Percentiles rank a stretch among this genome's conserved stretches.
These are phyloP conservation scores for Apophysomyces elegans DNA, from an alignment of 371 early-diverging fungal genomes.

Conservation along the genomic window DNA sequence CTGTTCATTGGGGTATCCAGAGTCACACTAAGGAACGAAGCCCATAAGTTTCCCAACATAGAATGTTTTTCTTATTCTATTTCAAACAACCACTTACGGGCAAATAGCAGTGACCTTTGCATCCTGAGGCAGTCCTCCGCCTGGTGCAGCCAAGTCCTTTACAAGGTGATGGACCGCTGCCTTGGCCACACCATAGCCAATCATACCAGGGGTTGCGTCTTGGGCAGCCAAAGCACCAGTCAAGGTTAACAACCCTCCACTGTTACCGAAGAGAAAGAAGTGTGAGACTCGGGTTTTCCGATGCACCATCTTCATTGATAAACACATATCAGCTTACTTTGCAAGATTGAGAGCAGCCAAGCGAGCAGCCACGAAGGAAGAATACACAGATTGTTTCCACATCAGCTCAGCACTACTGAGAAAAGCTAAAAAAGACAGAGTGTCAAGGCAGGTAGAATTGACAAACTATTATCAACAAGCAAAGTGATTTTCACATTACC, in stretches of 20 bases:
- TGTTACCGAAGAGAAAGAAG: conserved; percentile 21
- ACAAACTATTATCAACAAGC: background rate
- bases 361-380: conserved; percentile 82
- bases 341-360: conserved; percentile 80
- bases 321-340: conserved; percentile 47
- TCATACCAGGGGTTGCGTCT: conserved; percentile 83
- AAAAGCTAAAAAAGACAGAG: conserved; percentile 54
- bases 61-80: background rate
- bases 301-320: background rate
- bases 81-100: conserved; percentile 64
- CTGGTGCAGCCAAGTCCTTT: conserved; percentile 71
- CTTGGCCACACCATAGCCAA: conserved; percentile 96
- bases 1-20: conserved; percentile 96
- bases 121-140: conserved; percentile 77
- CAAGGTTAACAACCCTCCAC: conserved; percentile 82
- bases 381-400: conserved; percentile 81
- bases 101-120: conserved; percentile 76
- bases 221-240: conserved; percentile 84
- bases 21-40: conserved; percentile 56
- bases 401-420: conserved; percentile 75
- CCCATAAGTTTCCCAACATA: background rate
- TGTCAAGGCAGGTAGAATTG: background rate
- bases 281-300: too few species aligned
- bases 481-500: conserved; percentile 41
- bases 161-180: conserved; percentile 94